Evolutionary conservation across 257 asterid genomes (phyloP).

Genomic region (Sherardia arvensis): DNA sequence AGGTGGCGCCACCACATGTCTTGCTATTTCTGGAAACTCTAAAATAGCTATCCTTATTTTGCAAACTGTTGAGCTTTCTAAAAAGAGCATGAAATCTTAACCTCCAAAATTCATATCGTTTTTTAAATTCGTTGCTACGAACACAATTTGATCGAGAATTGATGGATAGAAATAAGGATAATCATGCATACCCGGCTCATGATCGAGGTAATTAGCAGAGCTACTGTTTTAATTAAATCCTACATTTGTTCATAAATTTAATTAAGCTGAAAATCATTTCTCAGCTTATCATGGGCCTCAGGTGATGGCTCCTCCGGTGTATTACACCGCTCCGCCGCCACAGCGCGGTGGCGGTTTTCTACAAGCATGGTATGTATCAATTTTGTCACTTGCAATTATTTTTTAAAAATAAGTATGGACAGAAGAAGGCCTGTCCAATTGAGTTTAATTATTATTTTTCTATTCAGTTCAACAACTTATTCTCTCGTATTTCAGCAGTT

Average conservation of each 20-base stretch:
- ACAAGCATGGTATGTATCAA: neutral
- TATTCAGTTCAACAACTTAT: too few relatives aligned
- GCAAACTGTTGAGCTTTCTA: neutral
- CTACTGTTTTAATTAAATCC: too few relatives aligned
- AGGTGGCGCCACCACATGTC: neutral
- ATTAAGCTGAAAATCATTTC: neutral
- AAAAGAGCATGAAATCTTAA: neutral
- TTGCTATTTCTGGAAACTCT: neutral
- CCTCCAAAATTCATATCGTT: neutral
- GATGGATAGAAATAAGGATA: neutral
- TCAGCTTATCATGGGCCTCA: slow-evolving; percentile 12
- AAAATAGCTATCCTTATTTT: neutral
- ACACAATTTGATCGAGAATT: neutral
- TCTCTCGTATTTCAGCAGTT: too few relatives aligned
- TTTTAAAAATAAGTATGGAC: too few relatives aligned
- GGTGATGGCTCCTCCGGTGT: slow-evolving; percentile 13
- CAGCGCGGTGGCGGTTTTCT: slow-evolving; percentile 4
- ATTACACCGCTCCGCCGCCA: slow-evolving; percentile 11
- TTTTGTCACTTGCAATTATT: too few relatives aligned
- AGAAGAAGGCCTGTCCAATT: too few relatives aligned
- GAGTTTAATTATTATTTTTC: too few relatives aligned
- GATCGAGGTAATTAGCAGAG: too few relatives aligned
- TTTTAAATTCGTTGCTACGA: neutral
- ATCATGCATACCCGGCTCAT: slow-evolving; percentile 1
- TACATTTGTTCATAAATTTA: too few relatives aligned